Evolutionary conservation across 495 filamentous ascomycete genomes (phyloP), one percentile per base, ranked within the genome.

Genomic region (Choiromyces venosus): DNA sequence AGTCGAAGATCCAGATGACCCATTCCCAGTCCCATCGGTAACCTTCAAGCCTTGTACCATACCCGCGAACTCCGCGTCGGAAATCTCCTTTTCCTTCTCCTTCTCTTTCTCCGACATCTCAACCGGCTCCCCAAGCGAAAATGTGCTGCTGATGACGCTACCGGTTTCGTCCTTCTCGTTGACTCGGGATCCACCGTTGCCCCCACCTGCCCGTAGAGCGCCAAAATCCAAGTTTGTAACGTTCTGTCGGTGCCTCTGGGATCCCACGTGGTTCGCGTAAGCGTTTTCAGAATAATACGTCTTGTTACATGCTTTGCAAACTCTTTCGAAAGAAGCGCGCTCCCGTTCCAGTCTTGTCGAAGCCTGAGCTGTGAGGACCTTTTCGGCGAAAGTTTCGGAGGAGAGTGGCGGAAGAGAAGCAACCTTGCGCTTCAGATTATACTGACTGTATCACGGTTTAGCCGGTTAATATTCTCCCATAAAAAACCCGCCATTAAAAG

Each of bases 261-360:
- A 97, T 75, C 90, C 90, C 38, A 97, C 79, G 82, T 99, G 95
- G 82, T 99, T 98, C 79, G 88, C 87, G 82, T 92, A 97, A 21
- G 95, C 94, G 83, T 97, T 97, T 80, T 97, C 93, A 82, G 93
- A 97, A 85, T 90, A 98, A 84, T 94, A 99, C 35, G 91, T 92
- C 84, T 95, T 96, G 78, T 91, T 90, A 85, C 95, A 99, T 2
- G 89, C 88, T 4, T 88, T 84, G 82, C 95, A 99, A 19, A 85
- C 82, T 76, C 89, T 94, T 81, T 97, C 92, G 81, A 92, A 99
- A 3, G 93, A 89, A 29, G 94, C 96, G 84, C 92, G 93, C 68
- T 93, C 91, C 65, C 92, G 93, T 68, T 93, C 92, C 18, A 93
- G 91, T 19, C 88, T 90, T 9, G 93, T 90, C 7, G 88, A 88